A percentile compares a stretch with the other conserved stretches of the same genome.
phyloP scores from a whole-genome alignment of 2,329 filamentous ascomycete genomes.

The Dothiorella sarmentorum region DNA sequence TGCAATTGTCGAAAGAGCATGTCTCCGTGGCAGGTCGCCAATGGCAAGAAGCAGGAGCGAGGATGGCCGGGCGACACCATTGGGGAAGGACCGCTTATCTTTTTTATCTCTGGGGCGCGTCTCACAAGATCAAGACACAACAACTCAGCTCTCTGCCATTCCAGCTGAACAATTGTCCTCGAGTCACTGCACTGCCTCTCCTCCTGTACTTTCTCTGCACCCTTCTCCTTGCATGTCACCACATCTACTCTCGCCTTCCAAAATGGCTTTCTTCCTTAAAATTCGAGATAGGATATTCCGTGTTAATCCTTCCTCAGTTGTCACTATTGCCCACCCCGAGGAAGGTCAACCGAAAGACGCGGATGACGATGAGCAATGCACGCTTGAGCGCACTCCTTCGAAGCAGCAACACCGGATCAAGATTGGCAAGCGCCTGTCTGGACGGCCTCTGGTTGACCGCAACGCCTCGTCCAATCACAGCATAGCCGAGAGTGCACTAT shows the following conservation, averaged over 20 bases:
- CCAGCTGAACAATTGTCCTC: background rate
- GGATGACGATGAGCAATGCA: conserved; percentile 40
- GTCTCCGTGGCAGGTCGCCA: background rate
- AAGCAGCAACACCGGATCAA: conserved; percentile 37
- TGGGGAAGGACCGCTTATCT: conserved; percentile 11
- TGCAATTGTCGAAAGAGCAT: background rate
- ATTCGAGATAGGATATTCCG: background rate
- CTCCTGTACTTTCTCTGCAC: background rate
- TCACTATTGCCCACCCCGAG: conserved; percentile 46
- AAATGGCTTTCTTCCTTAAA: background rate
- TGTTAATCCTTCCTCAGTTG: conserved; percentile 32
- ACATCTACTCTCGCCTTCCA: background rate
- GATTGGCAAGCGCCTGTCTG: conserved; percentile 42
- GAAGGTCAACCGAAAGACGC: conserved; percentile 44
- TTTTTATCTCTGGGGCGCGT: conserved; percentile 8
- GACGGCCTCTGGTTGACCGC: conserved; percentile 38
- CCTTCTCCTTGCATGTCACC: too few species aligned
- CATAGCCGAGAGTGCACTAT: conserved; percentile 12
- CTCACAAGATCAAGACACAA: background rate
- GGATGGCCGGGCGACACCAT: conserved; percentile 2
- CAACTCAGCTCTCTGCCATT: background rate
- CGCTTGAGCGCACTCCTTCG: conserved; percentile 37
- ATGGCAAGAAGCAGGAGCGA: background rate
- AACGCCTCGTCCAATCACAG: conserved; percentile 24
- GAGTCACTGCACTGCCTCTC: background rate